Conservation (phyloP, 371 early-diverging fungal genomes). For the Actinomucor elegans region DNA sequence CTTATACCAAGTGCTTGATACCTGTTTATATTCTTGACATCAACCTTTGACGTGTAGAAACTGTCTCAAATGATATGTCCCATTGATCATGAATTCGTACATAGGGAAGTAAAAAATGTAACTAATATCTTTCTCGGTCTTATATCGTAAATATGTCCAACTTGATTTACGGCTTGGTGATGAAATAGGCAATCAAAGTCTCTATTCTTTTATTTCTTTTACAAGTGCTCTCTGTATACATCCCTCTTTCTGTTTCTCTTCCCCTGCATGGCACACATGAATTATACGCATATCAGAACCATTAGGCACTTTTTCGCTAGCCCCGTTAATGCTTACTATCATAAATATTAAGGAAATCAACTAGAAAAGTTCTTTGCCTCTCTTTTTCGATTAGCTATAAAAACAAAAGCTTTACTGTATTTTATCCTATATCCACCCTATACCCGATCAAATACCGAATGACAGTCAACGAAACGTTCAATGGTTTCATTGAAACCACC, state of each 20-base stretch:
- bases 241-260: not conserved
- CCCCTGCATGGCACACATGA: constrained; percentile 10
- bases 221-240: too few species aligned
- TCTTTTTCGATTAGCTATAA: not conserved
- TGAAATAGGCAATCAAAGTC: constrained; percentile 9
- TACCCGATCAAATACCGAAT: constrained; percentile 12
- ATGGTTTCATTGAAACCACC: constrained; percentile 58
- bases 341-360: not conserved
- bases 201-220: too few species aligned
- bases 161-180: not conserved
- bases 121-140: not conserved
- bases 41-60: not conserved
- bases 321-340: not conserved
- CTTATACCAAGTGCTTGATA: too few species aligned
- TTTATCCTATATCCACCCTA: not conserved
- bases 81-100: not conserved
- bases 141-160: not conserved
- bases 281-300: not conserved
- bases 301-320: not conserved
- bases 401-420: not conserved
- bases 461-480: constrained; percentile 46
- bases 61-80: not conserved
- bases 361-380: not conserved
- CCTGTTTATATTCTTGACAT: not conserved
- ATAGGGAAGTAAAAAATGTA: too few species aligned